Conservation (phyloP, 1,139 yeast species). For the Kluyveromyces marxianus region DNA sequence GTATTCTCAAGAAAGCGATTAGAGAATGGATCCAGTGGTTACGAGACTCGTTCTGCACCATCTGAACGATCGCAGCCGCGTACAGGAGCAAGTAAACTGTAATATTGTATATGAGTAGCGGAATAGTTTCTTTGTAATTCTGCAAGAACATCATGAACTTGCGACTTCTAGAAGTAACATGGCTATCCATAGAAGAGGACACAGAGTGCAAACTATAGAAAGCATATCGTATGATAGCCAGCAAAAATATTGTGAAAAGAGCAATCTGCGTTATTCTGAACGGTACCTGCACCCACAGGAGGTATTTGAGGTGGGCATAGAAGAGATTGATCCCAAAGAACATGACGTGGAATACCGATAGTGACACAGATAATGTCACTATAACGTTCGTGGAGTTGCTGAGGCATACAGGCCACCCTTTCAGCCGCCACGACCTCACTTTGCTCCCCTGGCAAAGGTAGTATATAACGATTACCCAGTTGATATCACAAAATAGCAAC, state of each 20-base stretch:
- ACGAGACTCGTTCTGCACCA: constrained; percentile 5
- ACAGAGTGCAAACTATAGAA: constrained; percentile 23
- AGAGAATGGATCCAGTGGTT: constrained; percentile 22
- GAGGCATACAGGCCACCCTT: constrained; percentile 9
- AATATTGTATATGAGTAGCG: constrained; percentile 21
- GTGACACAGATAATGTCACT: not conserved
- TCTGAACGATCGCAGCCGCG: constrained; percentile 14
- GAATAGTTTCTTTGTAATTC: constrained; percentile 23
- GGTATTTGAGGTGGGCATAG: not conserved
- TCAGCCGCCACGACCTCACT: constrained; percentile 16
- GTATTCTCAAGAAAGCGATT: constrained; percentile 19
- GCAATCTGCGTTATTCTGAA: constrained; percentile 11
- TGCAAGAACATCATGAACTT: constrained; percentile 16
- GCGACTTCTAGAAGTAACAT: constrained; percentile 6
- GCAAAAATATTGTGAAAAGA: constrained; percentile 15
- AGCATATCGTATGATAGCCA: constrained; percentile 14
- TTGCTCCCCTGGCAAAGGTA: constrained; percentile 20
- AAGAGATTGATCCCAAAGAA: constrained; percentile 8
- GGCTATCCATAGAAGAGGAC: constrained; percentile 13
- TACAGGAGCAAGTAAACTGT: constrained; percentile 14
- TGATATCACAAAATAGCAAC: constrained; percentile 11
- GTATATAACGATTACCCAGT: constrained; percentile 24
- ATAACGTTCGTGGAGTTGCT: not conserved
- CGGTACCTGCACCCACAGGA: not conserved
- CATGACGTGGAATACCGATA: not conserved